Base-by-base conservation (phyloP, 2,329 filamentous ascomycete genomes). In the Monilinia aucupariae region DNA sequence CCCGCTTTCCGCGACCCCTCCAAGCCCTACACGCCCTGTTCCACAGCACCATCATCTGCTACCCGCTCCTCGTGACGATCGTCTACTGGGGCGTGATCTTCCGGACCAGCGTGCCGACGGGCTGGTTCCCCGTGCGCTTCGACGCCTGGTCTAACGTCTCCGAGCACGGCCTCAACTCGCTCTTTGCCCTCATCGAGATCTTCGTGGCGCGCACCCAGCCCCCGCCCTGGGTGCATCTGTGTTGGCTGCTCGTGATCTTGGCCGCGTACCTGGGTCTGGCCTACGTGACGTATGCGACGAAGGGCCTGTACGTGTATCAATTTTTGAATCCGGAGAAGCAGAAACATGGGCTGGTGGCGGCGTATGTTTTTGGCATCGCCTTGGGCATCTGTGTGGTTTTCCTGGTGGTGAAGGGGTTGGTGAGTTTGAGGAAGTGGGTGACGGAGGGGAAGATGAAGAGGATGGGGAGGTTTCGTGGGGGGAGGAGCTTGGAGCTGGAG, bases 121-220 rank as follows among this genome's bases (percentile, higher is more conserved):
- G 55, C 17, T 64, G 62, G 62, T 86, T 81, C 72, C 64, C 76
- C 0, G 71, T 70, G 6, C 65, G 68, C n/a, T 88, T 84, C 69
- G 70, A 74, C 7, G 81, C 79, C 15, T 91, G 86, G 85, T 79
- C 76, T 69, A 89, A 90, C 73, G 78, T 90, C 68, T 89, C 87
- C 48, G 82, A 90, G 74, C 91, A 96, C 75, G 87, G 79, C 25
- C 76, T 96, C 60, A 96, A 96, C 78, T 81, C 83, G 54, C 73
- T 80, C 59, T 91, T 90, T 73, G 88, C 89, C 1, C 78, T 92
- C n/a, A 82, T 91, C 70, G 90, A 96, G 76, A 81, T 94, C 68
- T 32, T 88, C 27, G 68, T 94, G 41, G 80, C 90, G 2, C 81
- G 89, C 47, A 89, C 87, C 3, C 77, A 78, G 8, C 82, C 85